Conservation (phyloP, 768 basidiomycete species). For the Pleurotus djamor region DNA sequence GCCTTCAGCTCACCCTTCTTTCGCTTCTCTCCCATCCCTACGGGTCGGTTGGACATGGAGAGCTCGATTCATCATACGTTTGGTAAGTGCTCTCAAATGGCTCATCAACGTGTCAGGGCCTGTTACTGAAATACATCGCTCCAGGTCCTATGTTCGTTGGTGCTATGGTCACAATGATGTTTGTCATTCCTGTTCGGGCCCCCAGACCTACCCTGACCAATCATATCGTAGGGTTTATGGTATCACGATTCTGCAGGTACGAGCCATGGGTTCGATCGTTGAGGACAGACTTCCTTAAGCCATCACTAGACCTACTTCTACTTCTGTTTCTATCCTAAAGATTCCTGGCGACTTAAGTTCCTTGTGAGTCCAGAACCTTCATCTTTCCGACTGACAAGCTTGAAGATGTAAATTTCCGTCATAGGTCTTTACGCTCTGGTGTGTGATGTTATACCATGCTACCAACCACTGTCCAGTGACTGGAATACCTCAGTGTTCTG, state of each 20-base stretch:
- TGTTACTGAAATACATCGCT: not conserved
- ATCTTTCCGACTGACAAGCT: not conserved
- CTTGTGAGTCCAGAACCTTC: conserved; percentile 22
- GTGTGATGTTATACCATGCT: no score
- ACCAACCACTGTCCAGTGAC: no score
- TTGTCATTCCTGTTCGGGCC: conserved; percentile 22
- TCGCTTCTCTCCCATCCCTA: not conserved
- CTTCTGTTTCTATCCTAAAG: conserved; percentile 36
- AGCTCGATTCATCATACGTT: not conserved
- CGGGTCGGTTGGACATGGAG: not conserved
- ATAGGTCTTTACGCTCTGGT: conserved; percentile 35
- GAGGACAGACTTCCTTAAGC: not conserved
- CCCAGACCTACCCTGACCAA: conserved; percentile 23
- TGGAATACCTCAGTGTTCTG: conserved; percentile 24
- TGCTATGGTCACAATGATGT: not conserved
- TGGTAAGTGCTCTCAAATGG: not conserved
- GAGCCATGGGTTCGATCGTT: conserved; percentile 1
- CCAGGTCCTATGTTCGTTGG: conserved; percentile 8
- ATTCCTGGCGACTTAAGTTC: conserved; percentile 26
- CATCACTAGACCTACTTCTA: conserved; percentile 37
- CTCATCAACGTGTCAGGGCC: not conserved
- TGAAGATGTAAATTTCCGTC: not conserved
- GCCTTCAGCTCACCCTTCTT: not conserved
- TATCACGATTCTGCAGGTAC: conserved; percentile 40
- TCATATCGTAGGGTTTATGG: conserved; percentile 27